A percentile compares a stretch with the other conserved stretches of the same genome.
These are phyloP conservation scores for Grigorovia humatica DNA, from an alignment of 805 yeast genomes.

Conservation along the genomic window DNA sequence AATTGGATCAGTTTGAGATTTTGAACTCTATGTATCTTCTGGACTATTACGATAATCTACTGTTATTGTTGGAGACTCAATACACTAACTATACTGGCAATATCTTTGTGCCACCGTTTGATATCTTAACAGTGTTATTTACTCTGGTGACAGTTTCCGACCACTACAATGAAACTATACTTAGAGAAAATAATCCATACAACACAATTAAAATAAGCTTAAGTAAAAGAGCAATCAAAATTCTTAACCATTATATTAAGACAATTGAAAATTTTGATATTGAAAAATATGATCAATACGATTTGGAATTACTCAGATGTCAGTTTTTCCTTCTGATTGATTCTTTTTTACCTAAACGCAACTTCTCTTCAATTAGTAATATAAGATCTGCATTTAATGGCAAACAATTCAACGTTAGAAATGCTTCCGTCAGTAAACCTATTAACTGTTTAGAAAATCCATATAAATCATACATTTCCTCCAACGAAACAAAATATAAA, in stretches of 20 bases:
- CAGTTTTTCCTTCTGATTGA: constrained; percentile 21
- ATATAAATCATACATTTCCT: constrained; percentile 18
- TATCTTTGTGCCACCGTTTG: constrained; percentile 26
- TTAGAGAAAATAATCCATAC: constrained; percentile 21
- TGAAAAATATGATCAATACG: constrained; percentile 8
- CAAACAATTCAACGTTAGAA: background rate
- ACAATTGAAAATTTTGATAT: constrained; percentile 13
- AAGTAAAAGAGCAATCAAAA: constrained; percentile 26
- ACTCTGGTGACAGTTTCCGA: constrained; percentile 30
- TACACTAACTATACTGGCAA: background rate
- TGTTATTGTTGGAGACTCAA: constrained; percentile 28
- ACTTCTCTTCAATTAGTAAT: background rate
- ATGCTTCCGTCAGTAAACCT: background rate
- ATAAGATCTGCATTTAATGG: background rate
- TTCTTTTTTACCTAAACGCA: constrained; percentile 7
- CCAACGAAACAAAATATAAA: constrained; percentile 10
- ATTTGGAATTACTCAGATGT: constrained; percentile 21
- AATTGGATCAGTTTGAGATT: constrained; percentile 18
- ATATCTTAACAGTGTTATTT: constrained; percentile 27
- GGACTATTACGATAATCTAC: constrained; percentile 29
- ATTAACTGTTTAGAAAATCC: constrained; percentile 6
- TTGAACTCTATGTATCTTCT: constrained; percentile 23
- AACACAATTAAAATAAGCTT: constrained; percentile 22
- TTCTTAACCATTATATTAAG: constrained; percentile 18
- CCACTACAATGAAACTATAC: constrained; percentile 18